These are phyloP conservation scores for Calycina herbarum DNA, from an alignment of 2,329 filamentous ascomycete species.

Conservation along the genomic window DNA sequence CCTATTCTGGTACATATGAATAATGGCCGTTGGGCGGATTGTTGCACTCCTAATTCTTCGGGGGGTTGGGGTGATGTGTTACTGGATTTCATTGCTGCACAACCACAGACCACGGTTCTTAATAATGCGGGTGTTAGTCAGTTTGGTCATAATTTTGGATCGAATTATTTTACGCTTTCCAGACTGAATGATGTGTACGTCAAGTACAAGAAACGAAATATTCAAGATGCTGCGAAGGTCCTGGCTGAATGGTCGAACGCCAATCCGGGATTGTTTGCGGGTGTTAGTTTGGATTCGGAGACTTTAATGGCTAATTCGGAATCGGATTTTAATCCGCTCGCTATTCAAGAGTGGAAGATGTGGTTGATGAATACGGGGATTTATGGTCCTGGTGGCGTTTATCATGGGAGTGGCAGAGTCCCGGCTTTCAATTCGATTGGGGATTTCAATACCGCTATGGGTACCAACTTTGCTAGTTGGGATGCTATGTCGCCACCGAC, in stretches of 20 bases:
- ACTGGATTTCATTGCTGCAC: conserved; percentile 19
- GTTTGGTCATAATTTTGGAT: conserved; percentile 18
- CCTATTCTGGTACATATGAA: conserved; percentile 26
- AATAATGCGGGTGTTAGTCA: conserved; percentile 11
- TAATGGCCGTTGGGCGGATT: conserved; percentile 23
- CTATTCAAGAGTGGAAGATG: conserved; percentile 23
- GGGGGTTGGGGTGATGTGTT: conserved; percentile 23
- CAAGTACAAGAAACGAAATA: conserved; percentile 23
- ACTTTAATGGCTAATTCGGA: conserved; percentile 16
- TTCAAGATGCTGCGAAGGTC: conserved; percentile 17
- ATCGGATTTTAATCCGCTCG: conserved; percentile 20
- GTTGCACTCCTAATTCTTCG: conserved; percentile 22
- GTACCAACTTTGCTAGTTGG: conserved; percentile 19
- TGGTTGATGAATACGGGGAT: conserved; percentile 23
- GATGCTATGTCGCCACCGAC: conserved; percentile 16
- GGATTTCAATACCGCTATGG: conserved; percentile 19
- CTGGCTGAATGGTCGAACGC: conserved; percentile 15
- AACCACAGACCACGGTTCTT: conserved; percentile 20
- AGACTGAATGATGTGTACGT: conserved; percentile 17
- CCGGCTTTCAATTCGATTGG: conserved; percentile 18
- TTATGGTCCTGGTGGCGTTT: conserved; percentile 19
- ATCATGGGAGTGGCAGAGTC: conserved; percentile 19
- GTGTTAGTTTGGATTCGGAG: conserved; percentile 23
- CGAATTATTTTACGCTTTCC: conserved; percentile 22
- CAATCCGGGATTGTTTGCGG: conserved; percentile 18